Evolutionary conservation across 495 filamentous ascomycete species (phyloP).

Genomic region (Amorphotheca resinae): DNA sequence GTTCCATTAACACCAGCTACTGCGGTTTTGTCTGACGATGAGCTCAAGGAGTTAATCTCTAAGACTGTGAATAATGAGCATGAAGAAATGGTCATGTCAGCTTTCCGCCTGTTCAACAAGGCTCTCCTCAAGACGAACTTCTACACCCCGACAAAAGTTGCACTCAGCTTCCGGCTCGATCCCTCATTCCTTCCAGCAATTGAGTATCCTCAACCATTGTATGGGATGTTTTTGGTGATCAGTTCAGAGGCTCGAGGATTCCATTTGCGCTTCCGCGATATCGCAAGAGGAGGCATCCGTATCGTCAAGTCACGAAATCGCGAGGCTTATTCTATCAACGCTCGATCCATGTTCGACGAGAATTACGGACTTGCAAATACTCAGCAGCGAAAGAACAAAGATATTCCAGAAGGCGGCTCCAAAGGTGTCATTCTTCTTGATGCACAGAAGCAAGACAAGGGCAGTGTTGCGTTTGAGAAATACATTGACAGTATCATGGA

Average conservation of each 20-base stretch:
- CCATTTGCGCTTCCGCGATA: constrained; percentile 94
- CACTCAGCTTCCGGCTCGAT: constrained; percentile 88
- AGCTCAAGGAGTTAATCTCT: constrained; percentile 70
- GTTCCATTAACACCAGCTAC: constrained; percentile 53
- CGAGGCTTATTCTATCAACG: constrained; percentile 93
- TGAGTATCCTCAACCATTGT: constrained; percentile 88
- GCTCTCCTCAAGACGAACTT: constrained; percentile 95
- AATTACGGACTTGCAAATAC: constrained; percentile 98
- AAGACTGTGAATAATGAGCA: constrained; percentile 82
- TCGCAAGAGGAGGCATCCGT: constrained; percentile 91
- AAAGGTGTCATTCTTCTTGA: constrained; percentile 97
- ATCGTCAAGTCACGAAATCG: constrained; percentile 95
- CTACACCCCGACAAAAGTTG: constrained; percentile 97
- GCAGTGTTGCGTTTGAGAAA: constrained; percentile 87
- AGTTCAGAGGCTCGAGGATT: constrained; percentile 94
- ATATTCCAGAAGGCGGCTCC: constrained; percentile 97
- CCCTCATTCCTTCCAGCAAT: constrained; percentile 77
- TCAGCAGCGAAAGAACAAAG: constrained; percentile 99
- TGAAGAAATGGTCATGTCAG: constrained; percentile 93
- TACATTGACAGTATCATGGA: constrained; percentile 98
- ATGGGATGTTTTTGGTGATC: constrained; percentile 97
- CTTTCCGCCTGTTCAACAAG: constrained; percentile 91
- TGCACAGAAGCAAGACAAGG: constrained; percentile 85
- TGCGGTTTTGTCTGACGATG: constrained; percentile 65
- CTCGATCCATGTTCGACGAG: constrained; percentile 90